Evolutionary conservation across 176 grass and related monocot species (phyloP).

Genomic region (Avena insularis): DNA sequence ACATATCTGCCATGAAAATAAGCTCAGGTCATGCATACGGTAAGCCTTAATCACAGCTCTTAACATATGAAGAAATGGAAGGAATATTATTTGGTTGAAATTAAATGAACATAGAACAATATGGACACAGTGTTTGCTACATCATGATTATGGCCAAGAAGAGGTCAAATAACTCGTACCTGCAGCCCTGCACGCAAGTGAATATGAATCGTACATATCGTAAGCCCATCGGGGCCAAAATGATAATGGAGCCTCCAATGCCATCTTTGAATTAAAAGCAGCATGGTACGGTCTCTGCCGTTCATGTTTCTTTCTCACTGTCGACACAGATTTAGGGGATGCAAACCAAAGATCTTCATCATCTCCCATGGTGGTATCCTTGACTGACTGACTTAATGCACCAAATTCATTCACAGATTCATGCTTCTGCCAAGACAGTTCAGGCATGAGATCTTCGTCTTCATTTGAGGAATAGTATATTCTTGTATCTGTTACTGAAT

Average conservation of each 20-base stretch:
- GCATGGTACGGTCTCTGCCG: constrained; percentile 28
- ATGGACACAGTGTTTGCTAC: constrained; percentile 33
- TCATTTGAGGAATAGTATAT: constrained; percentile 55
- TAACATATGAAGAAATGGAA: constrained; percentile 16
- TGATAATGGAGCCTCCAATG: constrained; percentile 64
- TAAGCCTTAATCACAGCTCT: constrained; percentile 22
- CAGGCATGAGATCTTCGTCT: constrained; percentile 56
- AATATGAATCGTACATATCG: constrained; percentile 88
- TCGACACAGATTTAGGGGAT: constrained; percentile 33
- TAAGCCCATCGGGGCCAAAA: constrained; percentile 95
- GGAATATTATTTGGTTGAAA: constrained; percentile 21
- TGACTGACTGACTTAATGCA: constrained; percentile 37
- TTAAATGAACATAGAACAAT: constrained; percentile 23
- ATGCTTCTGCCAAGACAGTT: constrained; percentile 38
- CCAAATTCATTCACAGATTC: constrained; percentile 30
- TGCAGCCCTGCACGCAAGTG: constrained; percentile 74
- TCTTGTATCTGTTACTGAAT: constrained; percentile 63
- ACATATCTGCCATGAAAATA: constrained; percentile 65
- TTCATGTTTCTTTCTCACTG: constrained; percentile 39
- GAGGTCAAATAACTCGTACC: constrained; percentile 55
- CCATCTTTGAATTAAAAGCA: constrained; percentile 45
- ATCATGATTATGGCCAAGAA: constrained; percentile 12
- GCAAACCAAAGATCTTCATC: constrained; percentile 42
- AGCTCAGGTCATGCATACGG: constrained; percentile 25
- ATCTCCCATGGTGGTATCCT: constrained; percentile 37